Base-by-base conservation (phyloP, 2,329 filamentous ascomycete genomes). In the Rutstroemia sp. region DNA sequence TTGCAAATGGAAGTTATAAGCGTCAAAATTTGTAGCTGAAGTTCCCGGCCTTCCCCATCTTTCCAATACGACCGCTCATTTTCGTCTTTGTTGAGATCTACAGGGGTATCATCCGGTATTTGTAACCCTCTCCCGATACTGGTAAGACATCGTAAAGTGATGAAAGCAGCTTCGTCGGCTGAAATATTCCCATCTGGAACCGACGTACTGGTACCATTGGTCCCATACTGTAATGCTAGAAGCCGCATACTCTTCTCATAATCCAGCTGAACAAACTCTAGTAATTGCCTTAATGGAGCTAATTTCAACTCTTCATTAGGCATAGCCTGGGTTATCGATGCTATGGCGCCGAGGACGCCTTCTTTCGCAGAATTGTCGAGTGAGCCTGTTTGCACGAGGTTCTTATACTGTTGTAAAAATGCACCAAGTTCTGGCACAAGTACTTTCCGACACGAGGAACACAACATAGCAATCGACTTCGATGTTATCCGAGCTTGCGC, bases 111-210 rank as follows among this genome's bases (percentile, higher is more conserved):
- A 9, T 81, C 77, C 0, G 83, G 82, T 10, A 80, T 80, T 71
- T 92, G 87, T 25, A 90, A 75, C 4, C 86, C 86, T 67, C 83
- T 88, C 0, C 85, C 88, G 63, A 92, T 83, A 58, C 79, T 84
- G 2, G 79, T 75, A 5, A 95, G 74, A 63, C 86, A 91, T 59
- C 85, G 78, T 52, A 94, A 73, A 2, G 85, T 80, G 69, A 61
- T 48, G 14, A 68, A 52, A 23, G 64, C 67, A 18, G 74, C 70
- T 57, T 73, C 69, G 42, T 76, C 72, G 16, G 67, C 59, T 46
- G 37, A 9, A 14, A 19, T 18, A 27, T 38, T 34, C 6, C 16
- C 25, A 19, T 52, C 27, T 4, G 48, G 42, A 5, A 41, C 30
- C 3, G 18, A 34, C 23, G n/a, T n/a, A 48, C 49, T 46, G 10